Conservation (phyloP, 208 protist genomes). For the Leishmania major region DNA sequence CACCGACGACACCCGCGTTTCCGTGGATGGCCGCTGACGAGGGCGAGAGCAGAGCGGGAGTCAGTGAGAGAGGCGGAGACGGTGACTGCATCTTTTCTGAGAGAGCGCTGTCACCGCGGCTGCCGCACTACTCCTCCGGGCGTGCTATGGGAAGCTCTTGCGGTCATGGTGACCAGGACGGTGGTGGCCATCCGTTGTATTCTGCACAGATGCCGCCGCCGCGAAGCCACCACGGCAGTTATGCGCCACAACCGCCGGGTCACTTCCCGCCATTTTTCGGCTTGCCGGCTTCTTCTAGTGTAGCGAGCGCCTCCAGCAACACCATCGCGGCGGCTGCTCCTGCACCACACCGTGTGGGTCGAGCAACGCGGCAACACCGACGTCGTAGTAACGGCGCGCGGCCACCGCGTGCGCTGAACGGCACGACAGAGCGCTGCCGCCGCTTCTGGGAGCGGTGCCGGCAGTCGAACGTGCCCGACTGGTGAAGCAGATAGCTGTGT, state of each 20-base stretch:
- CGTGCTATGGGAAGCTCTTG: background rate
- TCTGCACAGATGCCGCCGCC: background rate
- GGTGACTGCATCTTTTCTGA: background rate
- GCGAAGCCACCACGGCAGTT: background rate
- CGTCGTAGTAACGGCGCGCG: background rate
- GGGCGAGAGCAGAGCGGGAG: background rate
- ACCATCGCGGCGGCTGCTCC: slow-evolving; percentile 2
- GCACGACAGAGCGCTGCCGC: slow-evolving; percentile 39
- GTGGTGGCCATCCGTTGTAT: background rate
- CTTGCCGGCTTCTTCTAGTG: background rate
- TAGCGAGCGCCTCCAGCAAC: background rate
- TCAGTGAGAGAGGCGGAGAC: background rate
- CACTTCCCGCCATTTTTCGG: background rate
- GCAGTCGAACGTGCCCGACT: background rate
- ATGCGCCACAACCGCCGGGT: background rate
- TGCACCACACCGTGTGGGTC: background rate
- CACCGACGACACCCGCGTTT: background rate
- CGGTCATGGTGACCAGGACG: background rate
- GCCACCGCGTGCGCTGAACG: slow-evolving; percentile 19
- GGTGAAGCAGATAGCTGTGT: background rate
- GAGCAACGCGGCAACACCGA: slow-evolving; percentile 1
- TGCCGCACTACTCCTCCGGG: background rate
- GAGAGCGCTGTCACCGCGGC: background rate
- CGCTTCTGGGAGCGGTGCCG: slow-evolving; percentile 44
- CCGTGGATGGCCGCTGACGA: background rate